Conservation (phyloP, 768 basidiomycete genomes). For the Psilocybe cyanescens region DNA sequence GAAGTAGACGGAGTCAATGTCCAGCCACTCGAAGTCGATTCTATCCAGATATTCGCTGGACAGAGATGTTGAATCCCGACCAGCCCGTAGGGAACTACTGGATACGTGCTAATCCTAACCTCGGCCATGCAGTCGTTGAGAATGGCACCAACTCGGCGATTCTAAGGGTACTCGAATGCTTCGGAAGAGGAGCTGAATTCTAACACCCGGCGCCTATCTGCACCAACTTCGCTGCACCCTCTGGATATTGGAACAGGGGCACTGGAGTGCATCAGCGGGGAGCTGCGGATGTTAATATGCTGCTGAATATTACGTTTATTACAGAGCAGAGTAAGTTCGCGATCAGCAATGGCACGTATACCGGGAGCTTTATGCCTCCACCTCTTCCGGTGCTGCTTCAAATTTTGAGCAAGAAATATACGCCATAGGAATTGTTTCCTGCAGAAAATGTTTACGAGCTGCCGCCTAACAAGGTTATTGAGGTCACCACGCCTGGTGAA, state of each 20-base stretch:
- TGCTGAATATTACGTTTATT: conserved; percentile 34
- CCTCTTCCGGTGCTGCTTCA: conserved; percentile 53
- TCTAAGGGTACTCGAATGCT: neutral
- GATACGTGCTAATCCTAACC: conserved; percentile 38
- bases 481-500: conserved; percentile 46
- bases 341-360: conserved; percentile 15
- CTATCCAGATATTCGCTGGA: conserved; percentile 33
- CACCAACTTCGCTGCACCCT: conserved; percentile 33
- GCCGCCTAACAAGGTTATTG: conserved; percentile 49
- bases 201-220: conserved; percentile 41
- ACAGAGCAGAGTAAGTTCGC: conserved; percentile 5
- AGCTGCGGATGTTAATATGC: conserved; percentile 39
- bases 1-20: conserved; percentile 43
- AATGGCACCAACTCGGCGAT: conserved; percentile 55
- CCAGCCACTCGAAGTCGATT: conserved; percentile 38
- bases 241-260: conserved; percentile 22
- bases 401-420: conserved; percentile 46
- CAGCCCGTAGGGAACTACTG: conserved; percentile 46
- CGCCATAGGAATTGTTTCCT: conserved; percentile 43
- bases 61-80: conserved; percentile 46
- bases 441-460: conserved; percentile 45
- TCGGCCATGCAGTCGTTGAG: conserved; percentile 6
- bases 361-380: conserved; percentile 26
- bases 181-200: conserved; percentile 26
- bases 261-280: conserved; percentile 35